phyloP scores from a whole-genome alignment of 1,139 yeast genomes.

The Kodamaea sp. region DNA sequence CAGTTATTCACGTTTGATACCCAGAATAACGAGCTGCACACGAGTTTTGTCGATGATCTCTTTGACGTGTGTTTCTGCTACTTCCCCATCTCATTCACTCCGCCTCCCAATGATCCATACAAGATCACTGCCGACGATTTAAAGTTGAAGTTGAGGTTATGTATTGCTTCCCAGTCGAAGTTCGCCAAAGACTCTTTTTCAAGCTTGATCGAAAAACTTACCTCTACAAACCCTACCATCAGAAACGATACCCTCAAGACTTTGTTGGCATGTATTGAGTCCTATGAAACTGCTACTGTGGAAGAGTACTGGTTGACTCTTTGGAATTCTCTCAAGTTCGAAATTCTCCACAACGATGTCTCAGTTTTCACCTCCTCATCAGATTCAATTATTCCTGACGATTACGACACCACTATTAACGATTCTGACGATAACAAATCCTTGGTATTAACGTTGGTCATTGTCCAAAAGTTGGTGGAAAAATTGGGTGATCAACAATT shows the following conservation, averaged over 20 bases:
- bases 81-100: conserved; percentile 93
- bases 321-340: conserved; percentile 90
- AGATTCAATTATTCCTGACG: conserved; percentile 29
- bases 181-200: conserved; percentile 78
- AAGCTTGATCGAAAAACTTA: conserved; percentile 77
- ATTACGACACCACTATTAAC: conserved; percentile 28
- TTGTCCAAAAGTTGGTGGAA: conserved; percentile 44
- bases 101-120: conserved; percentile 91
- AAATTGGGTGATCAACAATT: conserved; percentile 33
- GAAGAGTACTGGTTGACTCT: conserved; percentile 65
- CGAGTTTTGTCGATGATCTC: conserved; percentile 47
- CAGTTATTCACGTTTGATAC: conserved; percentile 41
- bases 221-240: conserved; percentile 77
- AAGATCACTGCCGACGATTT: conserved; percentile 75
- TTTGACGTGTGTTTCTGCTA: conserved; percentile 92
- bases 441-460: conserved; percentile 48
- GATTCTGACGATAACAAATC: conserved; percentile 43
- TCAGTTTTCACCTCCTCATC: conserved; percentile 33
- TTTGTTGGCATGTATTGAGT: conserved; percentile 54
- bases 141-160: conserved; percentile 56
- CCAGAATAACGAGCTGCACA: conserved; percentile 40
- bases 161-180: conserved; percentile 62
- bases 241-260: conserved; percentile 76
- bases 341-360: conserved; percentile 72
- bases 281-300: conserved; percentile 50